Conservation (phyloP, 116 monocot genomes). For the Posidonia oceanica region DNA sequence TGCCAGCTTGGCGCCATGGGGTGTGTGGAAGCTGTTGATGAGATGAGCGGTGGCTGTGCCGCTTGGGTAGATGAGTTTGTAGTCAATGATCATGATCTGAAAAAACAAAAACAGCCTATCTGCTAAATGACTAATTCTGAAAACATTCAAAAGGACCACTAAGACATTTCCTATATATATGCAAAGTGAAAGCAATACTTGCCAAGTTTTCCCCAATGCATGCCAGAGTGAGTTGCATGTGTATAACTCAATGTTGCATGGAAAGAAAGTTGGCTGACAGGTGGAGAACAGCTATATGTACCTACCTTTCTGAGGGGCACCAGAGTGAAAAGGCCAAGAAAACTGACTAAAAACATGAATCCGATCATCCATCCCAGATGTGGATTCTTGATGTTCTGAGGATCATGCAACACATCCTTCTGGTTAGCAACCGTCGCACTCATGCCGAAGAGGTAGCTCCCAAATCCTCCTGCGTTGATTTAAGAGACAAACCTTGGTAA, state of each 20-base stretch:
- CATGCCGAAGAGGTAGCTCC: slow-evolving; percentile 49
- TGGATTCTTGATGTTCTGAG: slow-evolving; percentile 33
- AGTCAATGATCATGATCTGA: slow-evolving; percentile 62
- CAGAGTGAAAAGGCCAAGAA: slow-evolving; percentile 43
- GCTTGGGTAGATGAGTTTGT: slow-evolving; percentile 55
- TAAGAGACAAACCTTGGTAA: neutral
- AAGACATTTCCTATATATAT: no score
- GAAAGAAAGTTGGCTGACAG: no score
- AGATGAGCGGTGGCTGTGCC: slow-evolving; percentile 62
- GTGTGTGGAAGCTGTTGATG: slow-evolving; percentile 71
- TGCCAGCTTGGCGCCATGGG: slow-evolving; percentile 42
- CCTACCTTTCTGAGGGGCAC: slow-evolving; percentile 46
- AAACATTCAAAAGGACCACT: no score
- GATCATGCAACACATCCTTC: slow-evolving; percentile 9
- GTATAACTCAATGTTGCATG: no score
- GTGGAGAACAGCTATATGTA: no score
- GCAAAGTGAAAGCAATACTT: no score
- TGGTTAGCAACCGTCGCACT: slow-evolving; percentile 31
- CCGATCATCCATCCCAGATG: slow-evolving; percentile 52
- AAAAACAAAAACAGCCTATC: neutral
- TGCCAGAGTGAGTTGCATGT: no score
- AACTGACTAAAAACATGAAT: slow-evolving; percentile 46
- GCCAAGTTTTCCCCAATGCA: no score
- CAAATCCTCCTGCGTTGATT: slow-evolving; percentile 36
- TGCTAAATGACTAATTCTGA: no score